Evolutionary conservation across 495 filamentous ascomycete species (phyloP), one percentile per base, ranked within the genome.

Genomic region (Lasiosphaeriaceae sp.): DNA sequence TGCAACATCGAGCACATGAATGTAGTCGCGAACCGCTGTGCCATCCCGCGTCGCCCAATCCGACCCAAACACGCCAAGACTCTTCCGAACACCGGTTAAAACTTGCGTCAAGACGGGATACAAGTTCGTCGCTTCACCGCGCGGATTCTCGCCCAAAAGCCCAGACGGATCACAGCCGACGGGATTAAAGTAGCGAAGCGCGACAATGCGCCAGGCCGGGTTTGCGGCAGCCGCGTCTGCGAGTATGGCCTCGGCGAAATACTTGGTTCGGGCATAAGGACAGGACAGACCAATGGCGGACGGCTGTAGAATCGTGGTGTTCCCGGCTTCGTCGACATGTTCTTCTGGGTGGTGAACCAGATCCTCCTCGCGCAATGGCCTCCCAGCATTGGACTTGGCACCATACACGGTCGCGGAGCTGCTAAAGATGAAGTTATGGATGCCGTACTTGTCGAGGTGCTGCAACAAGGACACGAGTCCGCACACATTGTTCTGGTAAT

Each of bases 1-100:
- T 37, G 84, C 87, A 19, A 90, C 76, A 66, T 90, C 87, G n/a
- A 73, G 67, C 34, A 79, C 76, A 56, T 79, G 76, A 54, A 86
- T 86, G 74, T 86, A 90, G 69, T 90, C 87, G 47, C 87, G 83
- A 63, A 90, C 86, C 56, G 88, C 87, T 29, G 87, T 91, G 45
- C 86, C 86, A 59, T 89, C 86, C 50, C 77, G 76, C 1, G 85
- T 86, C 37, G 83, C 74, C 80, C 82, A 88, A 54, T 88, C 81
- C 2, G 76, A 77, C 50, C 85, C 85, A 52, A 85, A 88, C 60
- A 87, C 80, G 43, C 79, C 71, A 23, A 88, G 68, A 26, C 74
- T 74, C 0, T 73, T 61, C 55, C 77, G 77, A 29, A 74, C 67
- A 8, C 84, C 84, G 0, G 78, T 80, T 63, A 86, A 74, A 11